Percentiles rank a stretch among this genome's conserved stretches.
phyloP scores from a whole-genome alignment of 2,329 filamentous ascomycete genomes.

The Zymoseptoria brevis region DNA sequence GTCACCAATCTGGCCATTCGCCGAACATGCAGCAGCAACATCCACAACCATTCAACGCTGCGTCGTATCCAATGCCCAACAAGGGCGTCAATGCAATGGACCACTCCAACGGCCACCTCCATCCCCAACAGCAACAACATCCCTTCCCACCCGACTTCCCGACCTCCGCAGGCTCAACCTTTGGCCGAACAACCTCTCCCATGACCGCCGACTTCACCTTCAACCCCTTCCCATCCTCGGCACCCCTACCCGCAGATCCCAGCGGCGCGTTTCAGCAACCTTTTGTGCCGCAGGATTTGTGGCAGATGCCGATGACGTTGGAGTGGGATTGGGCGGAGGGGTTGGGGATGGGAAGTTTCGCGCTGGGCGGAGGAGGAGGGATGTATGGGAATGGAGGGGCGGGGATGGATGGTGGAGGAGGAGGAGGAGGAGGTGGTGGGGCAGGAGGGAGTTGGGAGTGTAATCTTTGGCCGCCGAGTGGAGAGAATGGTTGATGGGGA shows the following conservation, averaged over 20 bases:
- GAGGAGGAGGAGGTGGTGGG: too few relatives aligned
- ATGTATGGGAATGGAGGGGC: neutral
- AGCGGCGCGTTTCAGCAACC: constrained; percentile 62
- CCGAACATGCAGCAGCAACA: constrained; percentile 9
- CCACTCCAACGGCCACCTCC: neutral
- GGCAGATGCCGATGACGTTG: constrained; percentile 90
- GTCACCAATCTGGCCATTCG: constrained; percentile 7
- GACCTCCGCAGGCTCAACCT: constrained; percentile 2
- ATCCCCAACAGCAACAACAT: constrained; percentile 5
- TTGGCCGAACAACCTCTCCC: constrained; percentile 5
- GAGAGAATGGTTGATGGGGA: neutral
- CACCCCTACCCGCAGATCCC: constrained; percentile 1
- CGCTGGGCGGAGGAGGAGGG: constrained; percentile 13
- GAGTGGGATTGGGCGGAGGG: constrained; percentile 73
- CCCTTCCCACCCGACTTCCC: neutral
- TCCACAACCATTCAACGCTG: constrained; percentile 9
- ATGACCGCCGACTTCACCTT: constrained; percentile 9
- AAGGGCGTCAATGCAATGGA: constrained; percentile 1
- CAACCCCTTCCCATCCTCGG: neutral
- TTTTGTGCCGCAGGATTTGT: constrained; percentile 85
- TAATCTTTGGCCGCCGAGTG: neutral
- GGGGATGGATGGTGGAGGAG: neutral
- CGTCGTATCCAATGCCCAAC: constrained; percentile 5
- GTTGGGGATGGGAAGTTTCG: constrained; percentile 26
- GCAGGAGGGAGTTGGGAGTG: neutral